phyloP scores from a whole-genome alignment of 768 basidiomycete species.

The Boletus huronensis region DNA sequence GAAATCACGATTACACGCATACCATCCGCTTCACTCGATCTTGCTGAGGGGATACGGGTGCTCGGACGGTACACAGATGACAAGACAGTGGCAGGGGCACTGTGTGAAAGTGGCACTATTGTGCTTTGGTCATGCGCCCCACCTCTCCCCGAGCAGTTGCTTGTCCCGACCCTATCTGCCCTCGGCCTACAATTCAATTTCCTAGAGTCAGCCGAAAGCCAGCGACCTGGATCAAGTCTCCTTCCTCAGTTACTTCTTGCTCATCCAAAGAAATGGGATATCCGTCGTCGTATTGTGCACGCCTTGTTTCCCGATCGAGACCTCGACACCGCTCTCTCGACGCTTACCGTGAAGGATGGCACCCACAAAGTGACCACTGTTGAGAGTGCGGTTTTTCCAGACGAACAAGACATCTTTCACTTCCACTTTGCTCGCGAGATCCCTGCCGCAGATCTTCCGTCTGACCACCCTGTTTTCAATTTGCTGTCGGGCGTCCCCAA shows the following conservation, averaged over 20 bases:
- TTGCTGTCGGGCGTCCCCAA: constrained; percentile 27
- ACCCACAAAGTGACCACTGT: constrained; percentile 28
- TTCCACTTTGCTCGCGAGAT: constrained; percentile 43
- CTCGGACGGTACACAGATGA: constrained; percentile 22
- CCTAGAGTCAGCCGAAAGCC: neutral
- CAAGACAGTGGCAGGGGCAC: constrained; percentile 20
- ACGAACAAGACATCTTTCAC: constrained; percentile 67
- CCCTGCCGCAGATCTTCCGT: constrained; percentile 26
- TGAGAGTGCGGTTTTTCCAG: constrained; percentile 43
- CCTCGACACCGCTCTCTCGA: constrained; percentile 42
- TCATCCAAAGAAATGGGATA: constrained; percentile 23
- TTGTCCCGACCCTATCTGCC: constrained; percentile 20
- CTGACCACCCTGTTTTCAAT: constrained; percentile 13
- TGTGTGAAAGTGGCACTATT: constrained; percentile 23
- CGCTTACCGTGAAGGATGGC: constrained; percentile 44
- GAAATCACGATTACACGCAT: constrained; percentile 6
- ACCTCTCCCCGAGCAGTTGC: constrained; percentile 22
- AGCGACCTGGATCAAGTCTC: neutral
- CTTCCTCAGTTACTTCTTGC: constrained; percentile 31
- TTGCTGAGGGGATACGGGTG: constrained; percentile 11
- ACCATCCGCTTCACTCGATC: constrained; percentile 17
- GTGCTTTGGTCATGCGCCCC: constrained; percentile 32
- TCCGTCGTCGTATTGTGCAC: constrained; percentile 14
- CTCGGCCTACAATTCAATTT: constrained; percentile 24
- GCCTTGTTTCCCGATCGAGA: constrained; percentile 18